Evolutionary conservation across 208 protist genomes (phyloP), one percentile per base, ranked within the genome.

Genomic region (Trypanosoma caninum): DNA sequence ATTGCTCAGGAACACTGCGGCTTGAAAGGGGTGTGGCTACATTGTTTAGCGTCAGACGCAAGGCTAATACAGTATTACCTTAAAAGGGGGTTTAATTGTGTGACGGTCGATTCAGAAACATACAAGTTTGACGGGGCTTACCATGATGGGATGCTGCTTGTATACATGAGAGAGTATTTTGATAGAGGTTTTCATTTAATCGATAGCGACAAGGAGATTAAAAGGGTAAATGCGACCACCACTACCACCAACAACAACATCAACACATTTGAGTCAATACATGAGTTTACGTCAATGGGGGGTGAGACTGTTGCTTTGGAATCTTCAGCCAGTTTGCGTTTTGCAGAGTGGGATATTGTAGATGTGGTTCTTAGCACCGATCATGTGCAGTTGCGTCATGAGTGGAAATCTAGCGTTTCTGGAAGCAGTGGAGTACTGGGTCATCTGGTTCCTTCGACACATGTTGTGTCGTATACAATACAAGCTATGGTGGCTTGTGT

Each of bases 11-110:
- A 35, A 34, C 72, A 81, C 46, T 53, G 46, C 1, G 87, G 87
- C 30, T 51, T 89, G 22, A 42, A 33, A 0, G 81, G 88, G 58
- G 80, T 95, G 20, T 95, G 83, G 80, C 63, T 92, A 30, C 82
- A 95, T 60, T 92, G 84, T 55, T 46, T 93, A 11, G 74, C 79
- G 11, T 59, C 45, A 5, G 70, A 91, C 25, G 18, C 20, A 46
- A 56, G 45, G 27, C 67, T 89, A 11, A 50, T 65, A 14, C 28
- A 10, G 18, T 91, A 84, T 50, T 95, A 95, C 58, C 20, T 55
- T 22, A 69, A 63, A 16, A 63, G 76, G 25, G 77, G 78, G 59
- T 95, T 91, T 65, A 42, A 3, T 25, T 44, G 72, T 48, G 67
- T 77, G 16, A 54, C 64, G 7, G 16, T 65, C 38, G 4, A 78